Conservation (phyloP, 2,329 filamentous ascomycete species). For the Xylaria sp. region DNA sequence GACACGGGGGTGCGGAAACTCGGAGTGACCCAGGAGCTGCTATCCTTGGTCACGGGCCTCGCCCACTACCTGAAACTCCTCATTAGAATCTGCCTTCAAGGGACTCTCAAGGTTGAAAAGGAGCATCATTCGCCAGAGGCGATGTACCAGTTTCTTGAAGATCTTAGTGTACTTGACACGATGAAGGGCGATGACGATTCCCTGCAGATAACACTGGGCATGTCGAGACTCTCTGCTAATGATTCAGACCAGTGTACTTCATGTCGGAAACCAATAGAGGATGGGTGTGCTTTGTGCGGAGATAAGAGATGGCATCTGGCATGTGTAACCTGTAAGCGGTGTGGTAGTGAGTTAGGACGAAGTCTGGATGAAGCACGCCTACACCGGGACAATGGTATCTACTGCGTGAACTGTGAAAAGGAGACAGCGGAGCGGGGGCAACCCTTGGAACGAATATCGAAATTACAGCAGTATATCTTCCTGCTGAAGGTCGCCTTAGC, state of each 20-base stretch:
- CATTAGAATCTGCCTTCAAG: constrained; percentile 95
- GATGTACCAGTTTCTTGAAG: constrained; percentile 79
- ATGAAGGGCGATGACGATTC: constrained; percentile 72
- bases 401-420: constrained; percentile 69
- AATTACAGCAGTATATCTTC: constrained; percentile 93
- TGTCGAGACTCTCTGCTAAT: constrained; percentile 69
- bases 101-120: constrained; percentile 85
- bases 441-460: constrained; percentile 75
- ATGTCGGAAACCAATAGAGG: constrained; percentile 88
- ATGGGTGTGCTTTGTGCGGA: constrained; percentile 79
- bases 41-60: constrained; percentile 94
- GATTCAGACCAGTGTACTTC: constrained; percentile 82
- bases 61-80: constrained; percentile 97
- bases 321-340: constrained; percentile 77
- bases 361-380: constrained; percentile 71
- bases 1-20: constrained; percentile 88
- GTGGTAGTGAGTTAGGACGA: constrained; percentile 66
- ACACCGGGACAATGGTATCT: constrained; percentile 69
- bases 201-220: constrained; percentile 66
- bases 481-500: constrained; percentile 89
- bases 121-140: constrained; percentile 76
- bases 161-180: constrained; percentile 80
- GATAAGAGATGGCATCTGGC: constrained; percentile 81
- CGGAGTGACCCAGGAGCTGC: constrained; percentile 94
- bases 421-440: constrained; percentile 55